Evolutionary conservation across 371 early-diverging fungal genomes (phyloP), one percentile per base, ranked within the genome.

Genomic region (Fennellomyces sp.): DNA sequence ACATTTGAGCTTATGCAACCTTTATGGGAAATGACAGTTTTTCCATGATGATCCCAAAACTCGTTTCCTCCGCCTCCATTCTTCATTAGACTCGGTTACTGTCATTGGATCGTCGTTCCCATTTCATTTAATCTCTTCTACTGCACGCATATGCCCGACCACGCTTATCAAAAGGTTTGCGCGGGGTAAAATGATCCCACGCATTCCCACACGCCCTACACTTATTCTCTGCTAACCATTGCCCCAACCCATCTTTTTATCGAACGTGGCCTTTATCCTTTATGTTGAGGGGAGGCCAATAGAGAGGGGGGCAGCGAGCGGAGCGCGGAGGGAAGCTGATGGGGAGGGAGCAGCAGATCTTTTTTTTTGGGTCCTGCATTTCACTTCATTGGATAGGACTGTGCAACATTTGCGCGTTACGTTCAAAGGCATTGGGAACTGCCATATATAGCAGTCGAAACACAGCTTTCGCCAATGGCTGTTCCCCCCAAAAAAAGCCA

Each of bases 341-440:
- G 30, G 8, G 6, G 35, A 33, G 35, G 6, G 35, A 33, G 35
- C 45, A 54, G 27, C 26, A 54, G 35, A 33, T 54, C 36, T 33
- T 19, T 36, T 36, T 39, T 26, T n/a, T n/a, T n/a, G n/a, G n/a
- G n/a, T n/a, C n/a, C n/a, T 33, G 30, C 54, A 54, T 33, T 54
- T 35, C 48, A 31, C 25, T 27, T 58, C 59, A 59, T 59, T 50
- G 59, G 59, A 27, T 26, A 59, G 38, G 10, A 36, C 28, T 39
- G 59, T 59, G 27, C 41, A 33, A 59, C 59, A 59, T 59, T 59
- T 49, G 38, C 50, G 38, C 29, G 39, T 54, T 36, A 54, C 54
- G 38, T 50, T 54, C 36, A 28, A 59, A 35, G 38, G 59, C 59
- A 59, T 59, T 59, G 49, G 59, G 59, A 50, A 59, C 50, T 59